Base-by-base conservation (phyloP, 2,329 filamentous ascomycete species). In the Phialemoniopsis sp. region DNA sequence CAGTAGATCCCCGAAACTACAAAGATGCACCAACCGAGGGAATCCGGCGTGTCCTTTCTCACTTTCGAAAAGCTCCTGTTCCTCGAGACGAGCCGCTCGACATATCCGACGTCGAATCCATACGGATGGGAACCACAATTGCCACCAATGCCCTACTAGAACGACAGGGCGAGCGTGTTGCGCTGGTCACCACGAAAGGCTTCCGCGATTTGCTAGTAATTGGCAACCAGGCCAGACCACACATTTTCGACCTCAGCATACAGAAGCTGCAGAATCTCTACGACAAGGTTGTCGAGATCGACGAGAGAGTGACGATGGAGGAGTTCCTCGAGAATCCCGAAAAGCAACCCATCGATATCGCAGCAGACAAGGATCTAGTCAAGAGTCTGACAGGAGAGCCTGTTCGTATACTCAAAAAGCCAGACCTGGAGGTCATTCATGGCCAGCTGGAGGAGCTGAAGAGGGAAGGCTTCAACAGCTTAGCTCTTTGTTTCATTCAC, bases 401-500 rank as follows among this genome's bases (percentile, higher is more conserved):
- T 1, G 74, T 89, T 8, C 68, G 82, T 30, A 78, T 86, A 45
- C 53, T 86, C 33, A 66, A 72, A 48, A 60, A 72, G 34, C 78
- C 80, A 2, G 63, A 73, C 26, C 67, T 73, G 41, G 58, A 64
- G 3, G 62, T 64, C 21, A 76, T 80, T 46, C 58, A 67, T 45
- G 56, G 68, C 21, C 75, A 83, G 47, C 55, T 86, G 16, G 67
- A 80, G 49, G 63, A 69, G 6, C 64, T 85, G 3, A 81, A 76
- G 45, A 70, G 78, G 39, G 62, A 70, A 12, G 81, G 82, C 1
- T 68, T 84, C 46, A 68, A 68, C 45, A 84, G 80, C 48, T 76
- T 87, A 44, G 82, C 82, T 4, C 80, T 87, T 10, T 85, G 80
- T 49, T 62, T 87, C 35, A 81, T 85, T 72, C 83, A 87, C 53